These are phyloP conservation scores for Raffaelea albimanens DNA, from an alignment of 2,329 filamentous ascomycete species.

Conservation along the genomic window DNA sequence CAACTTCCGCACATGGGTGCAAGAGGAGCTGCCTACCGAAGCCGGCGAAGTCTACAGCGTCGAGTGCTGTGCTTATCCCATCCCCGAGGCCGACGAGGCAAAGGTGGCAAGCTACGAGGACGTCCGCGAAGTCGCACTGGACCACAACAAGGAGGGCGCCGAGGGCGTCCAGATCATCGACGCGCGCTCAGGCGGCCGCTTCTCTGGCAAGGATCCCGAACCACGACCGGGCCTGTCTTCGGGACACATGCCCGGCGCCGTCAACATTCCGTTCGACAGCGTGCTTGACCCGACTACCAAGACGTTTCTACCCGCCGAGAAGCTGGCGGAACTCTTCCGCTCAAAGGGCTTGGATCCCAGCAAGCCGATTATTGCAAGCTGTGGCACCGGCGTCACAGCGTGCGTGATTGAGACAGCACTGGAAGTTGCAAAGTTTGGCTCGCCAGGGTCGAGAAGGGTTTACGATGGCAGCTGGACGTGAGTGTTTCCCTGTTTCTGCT, in stretches of 20 bases:
- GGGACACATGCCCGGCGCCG: slow-evolving; percentile 84
- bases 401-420: slow-evolving; percentile 84
- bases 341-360: slow-evolving; percentile 68
- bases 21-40: slow-evolving; percentile 72
- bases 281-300: slow-evolving; percentile 79
- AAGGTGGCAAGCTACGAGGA: slow-evolving; percentile 77
- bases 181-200: slow-evolving; percentile 71
- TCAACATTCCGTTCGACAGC: slow-evolving; percentile 69
- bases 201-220: slow-evolving; percentile 74
- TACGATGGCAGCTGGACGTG: slow-evolving; percentile 99
- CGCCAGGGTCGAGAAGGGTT: slow-evolving; percentile 57
- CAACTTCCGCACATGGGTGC: slow-evolving; percentile 92
- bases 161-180: slow-evolving; percentile 84
- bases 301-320: slow-evolving; percentile 60
- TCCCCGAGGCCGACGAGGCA: slow-evolving; percentile 41
- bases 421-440: slow-evolving; percentile 65
- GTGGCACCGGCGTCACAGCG: slow-evolving; percentile 90
- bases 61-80: slow-evolving; percentile 55
- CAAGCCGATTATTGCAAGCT: slow-evolving; percentile 78
- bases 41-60: slow-evolving; percentile 63
- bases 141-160: slow-evolving; percentile 71
- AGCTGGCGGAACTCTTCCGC: slow-evolving; percentile 68
- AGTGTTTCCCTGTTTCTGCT: slow-evolving; percentile 42
- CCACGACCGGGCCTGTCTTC: slow-evolving; percentile 78
- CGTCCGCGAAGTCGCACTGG: slow-evolving; percentile 65